Base-by-base conservation (phyloP, 495 filamentous ascomycete genomes). In the Tirmania nivea region DNA sequence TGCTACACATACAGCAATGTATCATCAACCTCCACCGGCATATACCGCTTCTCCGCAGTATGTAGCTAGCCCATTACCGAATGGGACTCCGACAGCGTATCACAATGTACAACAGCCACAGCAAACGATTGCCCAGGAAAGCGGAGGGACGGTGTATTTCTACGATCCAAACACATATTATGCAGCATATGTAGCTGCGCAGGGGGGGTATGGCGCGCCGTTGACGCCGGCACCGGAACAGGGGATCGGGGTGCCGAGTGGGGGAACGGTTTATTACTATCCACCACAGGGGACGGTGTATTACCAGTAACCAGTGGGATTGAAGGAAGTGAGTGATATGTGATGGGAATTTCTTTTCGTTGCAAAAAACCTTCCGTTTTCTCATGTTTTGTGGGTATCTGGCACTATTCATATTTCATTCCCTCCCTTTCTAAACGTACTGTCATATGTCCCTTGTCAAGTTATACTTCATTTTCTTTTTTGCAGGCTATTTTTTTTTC, bases 91-190 rank as follows among this genome's bases (percentile, higher is more conserved):
- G 34, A 54, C 56, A 66, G 73, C 67, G 62, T 71, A 65, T 66
- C 71, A 59, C 59, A 62, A 60, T 5, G 68, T 69, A 48, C 67
- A 73, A 19, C 59, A 66, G 8, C 61, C 69, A 59, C 68, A 76
- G 8, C 81, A 77, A 58, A 81, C 85, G 31, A 82, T 96, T 50
- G 85, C 86, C 2, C 88, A 94, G 63, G 90, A 96, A 68, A 76
- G 79, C 57, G 87, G 89, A 57, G 90, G 92, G 49, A 95, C 88
- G 71, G 86, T 94, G 4, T 96, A 94, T 66, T 99, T 94, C 65
- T 87, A 86, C 55, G 81, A 93, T 61, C 73, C 82, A 34, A 73
- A 79, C 10, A 82, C 90, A 65, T 69, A 86, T 54, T 69, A 69
- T 52, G 58, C 68, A 10, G 72, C 73, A 45, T 63, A 74, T 9